Evolutionary conservation across 495 filamentous ascomycete genomes (phyloP), one percentile per base, ranked within the genome.

Genomic region (Saxophila tyrrhenica): DNA sequence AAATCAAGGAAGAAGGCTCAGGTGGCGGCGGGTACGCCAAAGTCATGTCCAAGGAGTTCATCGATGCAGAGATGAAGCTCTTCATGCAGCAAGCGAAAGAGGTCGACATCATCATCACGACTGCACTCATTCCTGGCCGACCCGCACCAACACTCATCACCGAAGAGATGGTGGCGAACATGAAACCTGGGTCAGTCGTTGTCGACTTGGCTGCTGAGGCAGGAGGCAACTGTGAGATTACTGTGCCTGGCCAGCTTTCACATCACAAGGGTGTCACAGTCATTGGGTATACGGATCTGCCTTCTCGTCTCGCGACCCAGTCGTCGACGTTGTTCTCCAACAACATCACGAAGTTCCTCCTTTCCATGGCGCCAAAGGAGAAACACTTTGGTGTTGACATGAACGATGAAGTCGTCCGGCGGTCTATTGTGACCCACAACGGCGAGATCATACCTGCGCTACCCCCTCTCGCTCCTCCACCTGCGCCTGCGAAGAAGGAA

Each of bases 1-100:
- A 87, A 25, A 72, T 91, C n/a, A 65, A 88, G 54, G 86, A 91
- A 67, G 86, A 89, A 54, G 86, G 86, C 15, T 76, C 83, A n/a
- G 86, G 86, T 1, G 76, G 82, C 16, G 86, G 86, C 20, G 86
- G 86, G 11, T 91, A 91, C 55, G 85, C 83, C 35, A 91, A 91
- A 60, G 84, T 86, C 62, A 91, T 91, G 86, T 88, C 85, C 50
- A 85, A 86, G 58, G 86, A 89, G 64, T 91, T 91, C 65, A 86
- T 87, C 64, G 86, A 85, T 55, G 86, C 86, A 8, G 86, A 91
- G 63, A 89, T 88, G 86, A 87, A 84, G 65, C 73, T 91, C 23
- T 91, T 91, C 62, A 79, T 83, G 62, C 82, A 89, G 60, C 86
- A 89, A 63, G 83, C 82, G 52, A 76, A 75, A 16, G 86, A 90